Evolutionary conservation across 2,329 filamentous ascomycete genomes (phyloP).

Genomic region (Sporothrix sp.): DNA sequence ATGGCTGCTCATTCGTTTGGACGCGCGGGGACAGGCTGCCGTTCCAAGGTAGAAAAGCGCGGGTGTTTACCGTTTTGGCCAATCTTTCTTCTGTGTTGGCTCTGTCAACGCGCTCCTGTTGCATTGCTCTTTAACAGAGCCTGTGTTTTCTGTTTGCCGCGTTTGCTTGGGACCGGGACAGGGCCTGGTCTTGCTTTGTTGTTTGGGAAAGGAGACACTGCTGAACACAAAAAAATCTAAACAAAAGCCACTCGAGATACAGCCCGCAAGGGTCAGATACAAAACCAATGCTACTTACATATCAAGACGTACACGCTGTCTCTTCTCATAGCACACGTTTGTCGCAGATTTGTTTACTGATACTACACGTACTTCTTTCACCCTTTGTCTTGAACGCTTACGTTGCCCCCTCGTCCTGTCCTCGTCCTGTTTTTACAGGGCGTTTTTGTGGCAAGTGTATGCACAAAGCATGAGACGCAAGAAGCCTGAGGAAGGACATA

Average conservation of each 20-base stretch:
- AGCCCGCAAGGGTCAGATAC: not conserved
- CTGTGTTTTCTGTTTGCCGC: not conserved
- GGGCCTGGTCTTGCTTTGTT: not conserved
- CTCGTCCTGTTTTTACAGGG: too few species aligned
- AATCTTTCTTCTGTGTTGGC: not conserved
- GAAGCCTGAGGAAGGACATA: too few species aligned
- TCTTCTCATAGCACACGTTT: too few species aligned
- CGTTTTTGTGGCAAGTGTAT: too few species aligned
- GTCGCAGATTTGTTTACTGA: too few species aligned
- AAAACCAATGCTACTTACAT: not conserved
- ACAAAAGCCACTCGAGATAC: not conserved
- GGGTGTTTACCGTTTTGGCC: not conserved
- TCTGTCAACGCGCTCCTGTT: not conserved
- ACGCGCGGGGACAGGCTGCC: not conserved
- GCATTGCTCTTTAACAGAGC: not conserved
- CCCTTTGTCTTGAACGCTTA: too few species aligned
- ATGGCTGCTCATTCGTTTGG: not conserved
- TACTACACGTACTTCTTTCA: too few species aligned
- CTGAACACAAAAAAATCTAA: not conserved
- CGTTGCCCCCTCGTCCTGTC: too few species aligned
- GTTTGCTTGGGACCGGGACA: not conserved
- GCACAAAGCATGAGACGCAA: too few species aligned
- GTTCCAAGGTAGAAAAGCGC: conserved; percentile 3
- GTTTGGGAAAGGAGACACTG: not conserved
- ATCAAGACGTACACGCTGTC: not conserved